Evolutionary conservation across 371 early-diverging fungal genomes (phyloP).

Genomic region (Apophysomyces ossiformis): DNA sequence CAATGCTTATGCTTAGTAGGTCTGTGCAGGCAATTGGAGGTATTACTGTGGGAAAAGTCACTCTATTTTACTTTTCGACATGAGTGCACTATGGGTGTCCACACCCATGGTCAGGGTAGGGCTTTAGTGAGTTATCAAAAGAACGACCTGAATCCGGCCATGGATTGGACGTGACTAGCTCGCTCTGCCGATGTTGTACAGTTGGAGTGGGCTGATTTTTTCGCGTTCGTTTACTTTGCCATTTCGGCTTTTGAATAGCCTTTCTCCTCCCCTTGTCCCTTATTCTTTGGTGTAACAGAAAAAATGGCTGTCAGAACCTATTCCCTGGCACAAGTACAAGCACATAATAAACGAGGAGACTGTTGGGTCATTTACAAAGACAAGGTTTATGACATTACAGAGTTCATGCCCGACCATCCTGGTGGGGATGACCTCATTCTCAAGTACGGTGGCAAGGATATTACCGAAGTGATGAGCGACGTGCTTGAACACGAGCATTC

Average conservation of each 20-base stretch:
- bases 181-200: not conserved
- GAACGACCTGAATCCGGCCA: no score
- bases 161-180: no score
- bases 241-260: slow-evolving; percentile 1
- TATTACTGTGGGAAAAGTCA: no score
- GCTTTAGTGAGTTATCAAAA: no score
- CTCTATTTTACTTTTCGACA: no score
- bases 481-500: slow-evolving; percentile 82
- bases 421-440: slow-evolving; percentile 79
- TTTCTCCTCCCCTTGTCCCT: not conserved
- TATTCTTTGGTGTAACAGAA: slow-evolving; percentile 5
- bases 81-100: no score
- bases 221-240: not conserved
- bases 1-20: no score
- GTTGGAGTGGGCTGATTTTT: slow-evolving; percentile 1
- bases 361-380: slow-evolving; percentile 77
- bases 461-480: slow-evolving; percentile 76
- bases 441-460: slow-evolving; percentile 76
- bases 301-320: slow-evolving; percentile 14
- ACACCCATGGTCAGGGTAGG: no score
- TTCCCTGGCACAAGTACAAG: slow-evolving; percentile 61
- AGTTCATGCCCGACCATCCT: slow-evolving; percentile 82
- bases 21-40: no score
- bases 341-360: slow-evolving; percentile 59
- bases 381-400: slow-evolving; percentile 85